A percentile compares a stretch with the other conserved stretches of the same genome.
These are phyloP conservation scores for Spencermartinsiella europaea DNA, from an alignment of 805 yeast genomes.

Conservation along the genomic window DNA sequence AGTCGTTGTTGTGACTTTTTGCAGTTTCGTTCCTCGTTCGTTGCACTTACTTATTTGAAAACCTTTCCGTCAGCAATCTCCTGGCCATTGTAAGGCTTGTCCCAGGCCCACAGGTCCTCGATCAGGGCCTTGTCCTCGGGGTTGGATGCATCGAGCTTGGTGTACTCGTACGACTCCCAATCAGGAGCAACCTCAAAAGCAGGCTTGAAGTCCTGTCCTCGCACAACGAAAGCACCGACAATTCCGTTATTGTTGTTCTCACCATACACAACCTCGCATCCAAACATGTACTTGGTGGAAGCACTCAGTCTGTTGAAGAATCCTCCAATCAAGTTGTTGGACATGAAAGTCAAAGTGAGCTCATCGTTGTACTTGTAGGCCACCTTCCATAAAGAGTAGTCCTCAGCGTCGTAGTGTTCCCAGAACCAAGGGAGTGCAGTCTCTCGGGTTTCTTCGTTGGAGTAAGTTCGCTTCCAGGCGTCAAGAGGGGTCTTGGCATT, in stretches of 20 bases:
- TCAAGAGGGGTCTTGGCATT: slow-evolving; percentile 63
- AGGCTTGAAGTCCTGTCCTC: slow-evolving; percentile 88
- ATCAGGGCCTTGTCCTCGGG: slow-evolving; percentile 72
- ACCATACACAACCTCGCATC: slow-evolving; percentile 92
- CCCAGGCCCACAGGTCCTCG: slow-evolving; percentile 97
- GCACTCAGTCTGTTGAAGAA: slow-evolving; percentile 93
- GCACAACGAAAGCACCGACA: slow-evolving; percentile 87
- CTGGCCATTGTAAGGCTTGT: slow-evolving; percentile 87
- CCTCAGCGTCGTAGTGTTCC: slow-evolving; percentile 86
- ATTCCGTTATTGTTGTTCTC: slow-evolving; percentile 98
- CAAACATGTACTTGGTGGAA: slow-evolving; percentile 92
- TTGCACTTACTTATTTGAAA: slow-evolving; percentile 56
- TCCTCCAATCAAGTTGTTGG: slow-evolving; percentile 96
- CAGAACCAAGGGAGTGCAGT: slow-evolving; percentile 95
- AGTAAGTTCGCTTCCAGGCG: slow-evolving; percentile 95
- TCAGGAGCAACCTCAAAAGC: slow-evolving; percentile 99
- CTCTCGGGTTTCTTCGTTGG: slow-evolving; percentile 95
- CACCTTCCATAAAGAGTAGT: slow-evolving; percentile 93
- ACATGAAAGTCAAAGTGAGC: slow-evolving; percentile 94
- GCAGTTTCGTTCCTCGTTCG: not conserved
- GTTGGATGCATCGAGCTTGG: slow-evolving; percentile 74
- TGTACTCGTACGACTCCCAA: slow-evolving; percentile 89
- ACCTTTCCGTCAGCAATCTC: slow-evolving; percentile 98
- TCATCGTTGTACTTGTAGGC: slow-evolving; percentile 98
- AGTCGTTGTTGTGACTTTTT: not conserved